Conservation (phyloP, 495 filamentous ascomycete genomes). For the Daldinia bambusicola region DNA sequence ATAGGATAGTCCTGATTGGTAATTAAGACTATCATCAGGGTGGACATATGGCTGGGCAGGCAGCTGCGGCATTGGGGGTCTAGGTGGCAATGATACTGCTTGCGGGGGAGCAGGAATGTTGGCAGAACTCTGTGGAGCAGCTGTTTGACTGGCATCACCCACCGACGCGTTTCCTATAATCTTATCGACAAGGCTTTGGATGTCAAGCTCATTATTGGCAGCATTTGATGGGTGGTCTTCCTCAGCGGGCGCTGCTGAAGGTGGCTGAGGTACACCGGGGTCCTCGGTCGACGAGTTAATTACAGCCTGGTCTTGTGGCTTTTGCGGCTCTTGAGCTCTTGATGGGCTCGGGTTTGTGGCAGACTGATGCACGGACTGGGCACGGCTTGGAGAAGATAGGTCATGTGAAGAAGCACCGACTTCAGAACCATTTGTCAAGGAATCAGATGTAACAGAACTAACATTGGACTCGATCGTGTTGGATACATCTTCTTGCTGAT, state of each 20-base stretch:
- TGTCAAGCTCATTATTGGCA: constrained; percentile 57
- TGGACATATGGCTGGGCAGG: constrained; percentile 34
- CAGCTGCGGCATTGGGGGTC: constrained; percentile 61
- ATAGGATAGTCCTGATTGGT: constrained; percentile 42
- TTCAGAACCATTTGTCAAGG: constrained; percentile 45
- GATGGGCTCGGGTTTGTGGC: constrained; percentile 36
- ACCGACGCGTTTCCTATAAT: constrained; percentile 58
- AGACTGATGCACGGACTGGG: constrained; percentile 22
- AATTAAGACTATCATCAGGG: constrained; percentile 38
- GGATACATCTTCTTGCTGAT: constrained; percentile 57
- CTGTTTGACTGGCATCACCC: constrained; percentile 26
- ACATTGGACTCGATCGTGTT: constrained; percentile 52
- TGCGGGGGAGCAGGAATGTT: constrained; percentile 57
- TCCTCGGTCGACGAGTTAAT: constrained; percentile 20
- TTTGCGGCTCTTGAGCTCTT: constrained; percentile 28
- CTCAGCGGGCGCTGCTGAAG: constrained; percentile 42
- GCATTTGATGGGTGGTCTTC: constrained; percentile 45
- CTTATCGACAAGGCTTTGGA: constrained; percentile 61
- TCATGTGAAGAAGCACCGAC: constrained; percentile 44
- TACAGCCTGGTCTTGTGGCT: constrained; percentile 30
- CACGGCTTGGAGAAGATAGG: constrained; percentile 26
- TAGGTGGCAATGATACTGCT: constrained; percentile 63
- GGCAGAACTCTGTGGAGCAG: constrained; percentile 34
- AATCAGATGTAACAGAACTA: constrained; percentile 51
- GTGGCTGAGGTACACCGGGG: constrained; percentile 23